Conservation (phyloP, 257 asterid species). For the Haberlea rhodopensis region DNA sequence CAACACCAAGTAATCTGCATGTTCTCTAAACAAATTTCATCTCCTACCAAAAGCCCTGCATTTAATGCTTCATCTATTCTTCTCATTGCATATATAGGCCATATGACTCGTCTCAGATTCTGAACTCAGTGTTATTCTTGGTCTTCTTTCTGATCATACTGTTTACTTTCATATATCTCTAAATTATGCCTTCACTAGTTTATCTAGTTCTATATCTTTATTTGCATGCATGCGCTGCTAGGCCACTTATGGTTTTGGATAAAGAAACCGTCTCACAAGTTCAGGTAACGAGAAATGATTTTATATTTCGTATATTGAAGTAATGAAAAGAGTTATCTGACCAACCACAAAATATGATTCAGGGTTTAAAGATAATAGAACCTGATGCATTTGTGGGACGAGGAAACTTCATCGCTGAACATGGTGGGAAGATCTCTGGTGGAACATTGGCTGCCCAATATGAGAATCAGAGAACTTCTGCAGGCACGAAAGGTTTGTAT, state of each 20-base stretch:
- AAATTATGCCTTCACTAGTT: slow-evolving; percentile 34
- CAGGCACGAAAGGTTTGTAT: slow-evolving; percentile 26
- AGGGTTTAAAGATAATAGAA: slow-evolving; percentile 28
- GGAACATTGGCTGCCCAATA: slow-evolving; percentile 15
- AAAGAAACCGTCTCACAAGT: slow-evolving; percentile 21
- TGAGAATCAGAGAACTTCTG: slow-evolving; percentile 20
- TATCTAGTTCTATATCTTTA: slow-evolving; percentile 35
- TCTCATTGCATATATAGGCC: slow-evolving; percentile 23
- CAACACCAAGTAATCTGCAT: slow-evolving; percentile 53
- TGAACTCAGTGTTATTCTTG: neutral
- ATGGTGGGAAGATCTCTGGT: slow-evolving; percentile 11
- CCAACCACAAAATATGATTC: slow-evolving; percentile 11
- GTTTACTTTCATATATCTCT: neutral
- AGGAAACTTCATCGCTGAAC: neutral
- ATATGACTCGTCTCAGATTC: slow-evolving; percentile 12
- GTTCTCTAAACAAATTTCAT: slow-evolving; percentile 49
- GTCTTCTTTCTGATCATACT: slow-evolving; percentile 10
- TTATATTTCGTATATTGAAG: neutral
- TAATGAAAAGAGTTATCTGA: neutral
- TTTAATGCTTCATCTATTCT: slow-evolving; percentile 46
- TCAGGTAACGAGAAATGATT: slow-evolving; percentile 30
- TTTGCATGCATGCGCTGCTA: slow-evolving; percentile 58
- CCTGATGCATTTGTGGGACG: neutral
- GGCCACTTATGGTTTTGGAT: slow-evolving; percentile 33
- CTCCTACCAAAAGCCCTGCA: slow-evolving; percentile 43